Conservation (phyloP, 2,329 filamentous ascomycete genomes). For the Didymella exigua region DNA sequence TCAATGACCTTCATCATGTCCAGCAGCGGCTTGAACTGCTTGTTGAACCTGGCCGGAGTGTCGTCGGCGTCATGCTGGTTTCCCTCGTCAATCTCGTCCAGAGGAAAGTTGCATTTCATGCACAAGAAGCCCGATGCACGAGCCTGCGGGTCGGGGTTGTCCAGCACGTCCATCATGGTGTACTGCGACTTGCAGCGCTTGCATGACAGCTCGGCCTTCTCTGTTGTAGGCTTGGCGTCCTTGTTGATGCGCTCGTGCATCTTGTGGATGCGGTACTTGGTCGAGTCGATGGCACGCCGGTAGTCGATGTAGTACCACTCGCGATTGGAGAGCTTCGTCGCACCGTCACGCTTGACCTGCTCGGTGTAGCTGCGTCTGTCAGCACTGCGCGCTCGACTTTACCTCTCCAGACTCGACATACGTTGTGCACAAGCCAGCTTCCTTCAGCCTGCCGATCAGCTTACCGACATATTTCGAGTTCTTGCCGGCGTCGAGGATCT, state of each 20-base stretch:
- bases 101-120: slow-evolving; percentile 71
- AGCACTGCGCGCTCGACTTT: slow-evolving; percentile 13
- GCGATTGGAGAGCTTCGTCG: slow-evolving; percentile 78
- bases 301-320: slow-evolving; percentile 99
- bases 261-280: slow-evolving; percentile 91
- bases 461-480: slow-evolving; percentile 92
- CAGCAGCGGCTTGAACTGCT: slow-evolving; percentile 79
- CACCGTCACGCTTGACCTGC: slow-evolving; percentile 78
- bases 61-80: slow-evolving; percentile 47
- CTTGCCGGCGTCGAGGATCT: slow-evolving; percentile 74
- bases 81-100: slow-evolving; percentile 50
- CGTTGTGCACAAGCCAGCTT: slow-evolving; percentile 84
- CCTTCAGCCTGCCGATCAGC: slow-evolving; percentile 80
- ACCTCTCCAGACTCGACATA: slow-evolving; percentile 53
- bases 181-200: slow-evolving; percentile 81
- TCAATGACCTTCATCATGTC: slow-evolving; percentile 79
- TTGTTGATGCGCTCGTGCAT: slow-evolving; percentile 89
- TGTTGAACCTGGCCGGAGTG: slow-evolving; percentile 63
- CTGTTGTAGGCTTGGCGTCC: slow-evolving; percentile 74
- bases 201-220: slow-evolving; percentile 93
- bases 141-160: slow-evolving; percentile 65
- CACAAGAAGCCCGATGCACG: slow-evolving; percentile 74
- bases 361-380: slow-evolving; percentile 65
- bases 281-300: slow-evolving; percentile 89
- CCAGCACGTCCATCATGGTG: slow-evolving; percentile 87